Percentiles rank a stretch among this genome's conserved stretches.
Conservation (phyloP, 1,284 basidiomycete genomes). For the Trichosporon coremiiforme region DNA sequence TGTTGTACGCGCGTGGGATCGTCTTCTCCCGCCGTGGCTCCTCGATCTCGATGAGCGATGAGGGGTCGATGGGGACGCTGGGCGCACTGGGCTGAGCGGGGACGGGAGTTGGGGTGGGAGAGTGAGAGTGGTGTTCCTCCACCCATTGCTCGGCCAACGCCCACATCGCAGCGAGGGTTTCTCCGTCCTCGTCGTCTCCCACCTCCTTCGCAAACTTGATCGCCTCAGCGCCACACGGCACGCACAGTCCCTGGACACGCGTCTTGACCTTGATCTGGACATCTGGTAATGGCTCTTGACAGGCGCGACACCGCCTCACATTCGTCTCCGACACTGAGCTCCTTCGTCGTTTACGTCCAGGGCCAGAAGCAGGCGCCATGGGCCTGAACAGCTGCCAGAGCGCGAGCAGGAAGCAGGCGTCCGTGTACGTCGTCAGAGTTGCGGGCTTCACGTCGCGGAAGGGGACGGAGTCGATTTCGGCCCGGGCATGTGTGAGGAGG, state of each 20-base stretch:
- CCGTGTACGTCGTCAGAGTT: conserved; percentile 59
- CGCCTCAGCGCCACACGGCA: conserved; percentile 4
- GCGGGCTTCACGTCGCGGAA: conserved; percentile 53
- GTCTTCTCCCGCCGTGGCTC: neutral
- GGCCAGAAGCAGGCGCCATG: neutral
- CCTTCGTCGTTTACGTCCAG: neutral
- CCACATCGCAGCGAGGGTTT: neutral
- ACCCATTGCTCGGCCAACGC: neutral
- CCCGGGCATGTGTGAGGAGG: conserved; percentile 54
- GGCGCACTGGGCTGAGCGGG: neutral
- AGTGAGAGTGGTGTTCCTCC: neutral
- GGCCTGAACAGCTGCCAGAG: conserved; percentile 29
- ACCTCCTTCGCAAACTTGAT: neutral
- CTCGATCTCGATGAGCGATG: too few species aligned
- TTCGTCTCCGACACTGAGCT: neutral
- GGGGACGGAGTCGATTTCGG: conserved; percentile 54
- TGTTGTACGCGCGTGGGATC: neutral
- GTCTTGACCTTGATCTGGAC: neutral
- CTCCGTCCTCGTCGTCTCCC: neutral
- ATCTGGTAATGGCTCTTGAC: neutral
- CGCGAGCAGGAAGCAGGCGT: conserved; percentile 49
- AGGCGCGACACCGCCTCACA: neutral
- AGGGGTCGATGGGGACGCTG: neutral
- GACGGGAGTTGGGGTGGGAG: too few species aligned
- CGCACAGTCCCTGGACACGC: neutral